Percentiles rank a stretch among this genome's conserved stretches.
phyloP scores from a whole-genome alignment of 805 yeast species.

The Maudiozyma pseudohumilis region DNA sequence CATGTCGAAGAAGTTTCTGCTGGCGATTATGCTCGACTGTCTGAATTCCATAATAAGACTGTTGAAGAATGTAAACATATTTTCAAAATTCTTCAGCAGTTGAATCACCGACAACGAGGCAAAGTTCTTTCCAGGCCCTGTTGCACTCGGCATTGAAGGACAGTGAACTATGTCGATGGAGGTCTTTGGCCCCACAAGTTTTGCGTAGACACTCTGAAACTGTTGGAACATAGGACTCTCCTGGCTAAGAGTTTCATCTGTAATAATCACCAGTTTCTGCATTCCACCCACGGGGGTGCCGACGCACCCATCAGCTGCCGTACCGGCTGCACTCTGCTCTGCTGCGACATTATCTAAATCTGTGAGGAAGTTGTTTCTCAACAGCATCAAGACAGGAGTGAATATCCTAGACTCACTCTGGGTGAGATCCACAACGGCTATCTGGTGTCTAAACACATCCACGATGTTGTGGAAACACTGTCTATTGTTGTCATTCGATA shows the following conservation, averaged over 20 bases:
- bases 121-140: not conserved
- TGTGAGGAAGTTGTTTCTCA: not conserved
- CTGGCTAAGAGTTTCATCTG: not conserved
- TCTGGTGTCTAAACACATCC: not conserved
- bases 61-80: conserved; percentile 2
- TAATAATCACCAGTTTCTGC: conserved; percentile 2
- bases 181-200: no score
- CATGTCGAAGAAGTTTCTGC: conserved; percentile 12
- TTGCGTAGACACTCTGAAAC: not conserved
- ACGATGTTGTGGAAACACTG: conserved; percentile 3
- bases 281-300: no score
- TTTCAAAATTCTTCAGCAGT: not conserved
- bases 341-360: not conserved
- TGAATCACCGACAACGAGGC: not conserved
- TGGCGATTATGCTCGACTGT: not conserved
- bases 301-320: no score
- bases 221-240: not conserved
- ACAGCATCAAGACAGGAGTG: not conserved
- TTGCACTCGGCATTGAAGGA: not conserved
- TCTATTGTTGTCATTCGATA: conserved; percentile 1
- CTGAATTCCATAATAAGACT: conserved; percentile 7
- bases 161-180: conserved; percentile 2
- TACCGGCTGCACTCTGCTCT: no score
- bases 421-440: conserved; percentile 1
- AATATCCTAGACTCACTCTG: not conserved